phyloP scores from a whole-genome alignment of 169 alveolate genomes.

The Plasmodium billcollinsi region DNA sequence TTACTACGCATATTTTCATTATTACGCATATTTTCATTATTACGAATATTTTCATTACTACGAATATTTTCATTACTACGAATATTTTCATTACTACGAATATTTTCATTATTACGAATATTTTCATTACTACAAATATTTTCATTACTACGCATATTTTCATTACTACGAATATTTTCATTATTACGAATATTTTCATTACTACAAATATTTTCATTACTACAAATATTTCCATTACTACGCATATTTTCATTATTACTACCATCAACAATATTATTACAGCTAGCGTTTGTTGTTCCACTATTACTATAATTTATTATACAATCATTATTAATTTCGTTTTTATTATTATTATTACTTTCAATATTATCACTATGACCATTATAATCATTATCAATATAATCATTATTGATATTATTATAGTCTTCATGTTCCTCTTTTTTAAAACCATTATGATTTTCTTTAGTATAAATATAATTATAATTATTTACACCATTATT shows the following conservation, averaged over 20 bases:
- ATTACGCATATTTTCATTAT: not conserved
- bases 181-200: constrained; percentile 1
- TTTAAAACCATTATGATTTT: too few relatives aligned
- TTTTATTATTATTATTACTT: not conserved
- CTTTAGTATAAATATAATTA: too few relatives aligned
- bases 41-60: not conserved
- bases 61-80: not conserved
- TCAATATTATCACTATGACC: not conserved
- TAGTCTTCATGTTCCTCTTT: too few relatives aligned
- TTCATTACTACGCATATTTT: constrained; percentile 9
- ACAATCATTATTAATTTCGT: not conserved
- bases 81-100: too few relatives aligned
- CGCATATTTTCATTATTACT: constrained; percentile 1
- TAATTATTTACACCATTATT: too few relatives aligned
- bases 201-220: too few relatives aligned
- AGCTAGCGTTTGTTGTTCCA: constrained; percentile 8
- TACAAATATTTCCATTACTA: constrained; percentile 16
- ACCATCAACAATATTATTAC: not conserved
- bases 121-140: not conserved
- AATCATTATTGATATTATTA: not conserved
- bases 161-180: not conserved
- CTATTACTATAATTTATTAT: constrained; percentile 18
- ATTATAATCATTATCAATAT: not conserved
- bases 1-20: constrained; percentile 5
- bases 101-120: not conserved